A percentile compares a stretch with the other conserved stretches of the same genome.
Evolutionary conservation across 768 basidiomycete species (phyloP).

Genomic region (Hericium coralloides): DNA sequence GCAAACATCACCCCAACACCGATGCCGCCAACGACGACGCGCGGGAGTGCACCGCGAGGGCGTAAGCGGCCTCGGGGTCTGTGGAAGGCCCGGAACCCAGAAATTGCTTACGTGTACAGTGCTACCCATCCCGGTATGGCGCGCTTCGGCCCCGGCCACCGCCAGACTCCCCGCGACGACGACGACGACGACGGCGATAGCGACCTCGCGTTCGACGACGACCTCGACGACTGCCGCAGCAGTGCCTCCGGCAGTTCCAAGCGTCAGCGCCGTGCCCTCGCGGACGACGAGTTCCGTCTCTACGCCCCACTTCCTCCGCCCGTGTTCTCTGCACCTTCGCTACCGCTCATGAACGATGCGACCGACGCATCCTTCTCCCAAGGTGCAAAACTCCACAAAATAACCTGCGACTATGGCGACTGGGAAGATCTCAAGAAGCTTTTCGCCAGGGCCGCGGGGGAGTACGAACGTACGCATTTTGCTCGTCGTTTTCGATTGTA

Average conservation of each 20-base stretch:
- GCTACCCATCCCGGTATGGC: background rate
- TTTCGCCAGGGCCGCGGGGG: constrained; percentile 45
- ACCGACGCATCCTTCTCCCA: constrained; percentile 12
- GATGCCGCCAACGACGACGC: background rate
- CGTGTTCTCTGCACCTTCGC: background rate
- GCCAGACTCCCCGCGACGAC: background rate
- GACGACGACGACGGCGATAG: background rate
- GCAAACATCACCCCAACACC: background rate
- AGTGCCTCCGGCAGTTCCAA: constrained; percentile 12
- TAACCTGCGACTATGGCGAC: constrained; percentile 31
- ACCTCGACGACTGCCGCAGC: constrained; percentile 15
- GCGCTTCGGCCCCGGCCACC: background rate
- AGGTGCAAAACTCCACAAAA: background rate
- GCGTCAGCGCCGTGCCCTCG: constrained; percentile 19
- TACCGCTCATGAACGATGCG: constrained; percentile 3
- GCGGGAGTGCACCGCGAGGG: background rate
- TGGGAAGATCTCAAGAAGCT: constrained; percentile 64
- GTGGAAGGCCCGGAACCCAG: background rate
- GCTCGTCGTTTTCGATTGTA: constrained; percentile 2
- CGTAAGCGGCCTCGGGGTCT: background rate
- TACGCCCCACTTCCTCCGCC: constrained; percentile 2
- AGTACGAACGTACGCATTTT: constrained; percentile 44
- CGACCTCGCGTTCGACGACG: constrained; percentile 6
- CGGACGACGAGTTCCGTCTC: constrained; percentile 9
- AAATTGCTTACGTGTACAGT: background rate